A percentile compares a stretch with the other conserved stretches of the same genome.
Evolutionary conservation across 2,329 filamentous ascomycete species (phyloP).

Genomic region (Colletotrichum tanaceti): DNA sequence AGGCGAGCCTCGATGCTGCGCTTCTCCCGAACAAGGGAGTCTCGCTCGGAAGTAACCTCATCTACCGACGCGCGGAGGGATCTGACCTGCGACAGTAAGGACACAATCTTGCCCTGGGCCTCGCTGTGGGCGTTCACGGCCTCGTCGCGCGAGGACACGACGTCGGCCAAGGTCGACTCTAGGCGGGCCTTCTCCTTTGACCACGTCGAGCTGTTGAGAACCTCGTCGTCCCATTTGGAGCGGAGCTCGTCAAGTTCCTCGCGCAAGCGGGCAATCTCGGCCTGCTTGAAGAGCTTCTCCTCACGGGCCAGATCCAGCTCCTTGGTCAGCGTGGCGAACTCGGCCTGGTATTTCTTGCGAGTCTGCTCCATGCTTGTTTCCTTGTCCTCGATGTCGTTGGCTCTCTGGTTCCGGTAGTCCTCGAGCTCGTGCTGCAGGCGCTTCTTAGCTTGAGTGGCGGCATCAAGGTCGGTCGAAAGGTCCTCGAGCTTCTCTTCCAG

Average conservation of each 20-base stretch:
- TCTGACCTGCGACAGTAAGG: slow-evolving; percentile 88
- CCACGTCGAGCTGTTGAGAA: slow-evolving; percentile 97
- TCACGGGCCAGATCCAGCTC: slow-evolving; percentile 95
- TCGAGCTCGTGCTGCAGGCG: slow-evolving; percentile 96
- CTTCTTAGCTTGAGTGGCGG: slow-evolving; percentile 88
- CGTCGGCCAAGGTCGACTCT: slow-evolving; percentile 88
- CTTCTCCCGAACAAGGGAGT: slow-evolving; percentile 88
- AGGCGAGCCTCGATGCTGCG: slow-evolving; percentile 86
- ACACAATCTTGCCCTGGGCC: slow-evolving; percentile 91
- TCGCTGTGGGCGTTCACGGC: slow-evolving; percentile 94
- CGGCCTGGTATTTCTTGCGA: slow-evolving; percentile 94
- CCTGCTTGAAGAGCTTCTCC: slow-evolving; percentile 85
- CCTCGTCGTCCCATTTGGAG: slow-evolving; percentile 98
- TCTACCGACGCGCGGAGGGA: slow-evolving; percentile 85
- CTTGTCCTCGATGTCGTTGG: slow-evolving; percentile 97
- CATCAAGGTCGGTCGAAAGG: slow-evolving; percentile 87
- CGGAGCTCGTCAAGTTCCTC: slow-evolving; percentile 95
- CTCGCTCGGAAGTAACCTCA: slow-evolving; percentile 85
- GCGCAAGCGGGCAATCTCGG: slow-evolving; percentile 87
- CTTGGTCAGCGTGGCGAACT: slow-evolving; percentile 88
- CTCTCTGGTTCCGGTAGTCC: slow-evolving; percentile 93
- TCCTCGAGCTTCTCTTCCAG: slow-evolving; percentile 94
- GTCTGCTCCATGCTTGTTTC: slow-evolving; percentile 97
- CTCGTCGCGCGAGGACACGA: slow-evolving; percentile 92
- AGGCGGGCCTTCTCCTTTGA: slow-evolving; percentile 96